Evolutionary conservation across 2,329 filamentous ascomycete genomes (phyloP).

Genomic region (Magnaporthiopsis rhizophila): DNA sequence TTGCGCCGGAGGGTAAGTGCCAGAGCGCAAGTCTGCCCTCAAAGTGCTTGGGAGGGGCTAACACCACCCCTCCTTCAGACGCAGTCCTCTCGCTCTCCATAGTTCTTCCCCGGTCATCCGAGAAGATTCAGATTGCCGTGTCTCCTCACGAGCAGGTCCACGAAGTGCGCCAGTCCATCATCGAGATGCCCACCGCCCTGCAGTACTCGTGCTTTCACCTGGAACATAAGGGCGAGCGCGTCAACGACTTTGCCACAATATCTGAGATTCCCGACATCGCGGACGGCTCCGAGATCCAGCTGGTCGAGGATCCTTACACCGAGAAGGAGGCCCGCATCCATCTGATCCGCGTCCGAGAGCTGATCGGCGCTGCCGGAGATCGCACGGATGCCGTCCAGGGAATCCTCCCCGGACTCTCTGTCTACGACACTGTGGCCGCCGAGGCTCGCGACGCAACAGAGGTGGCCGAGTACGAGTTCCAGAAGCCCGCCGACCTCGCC

Average conservation of each 20-base stretch:
- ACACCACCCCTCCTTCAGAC: slow-evolving; percentile 20
- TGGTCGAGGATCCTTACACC: slow-evolving; percentile 93
- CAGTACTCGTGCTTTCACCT: slow-evolving; percentile 99
- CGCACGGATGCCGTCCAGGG: slow-evolving; percentile 82
- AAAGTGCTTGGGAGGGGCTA: background rate
- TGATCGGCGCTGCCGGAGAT: slow-evolving; percentile 87
- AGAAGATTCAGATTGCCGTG: slow-evolving; percentile 81
- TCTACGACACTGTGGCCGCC: slow-evolving; percentile 70
- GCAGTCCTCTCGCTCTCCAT: slow-evolving; percentile 60
- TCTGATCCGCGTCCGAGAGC: slow-evolving; percentile 79
- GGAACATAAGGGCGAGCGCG: slow-evolving; percentile 76
- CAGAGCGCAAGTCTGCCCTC: background rate
- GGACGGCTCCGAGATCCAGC: slow-evolving; percentile 65
- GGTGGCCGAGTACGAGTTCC: slow-evolving; percentile 64
- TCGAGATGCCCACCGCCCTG: slow-evolving; percentile 86
- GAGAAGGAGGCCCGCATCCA: slow-evolving; percentile 98
- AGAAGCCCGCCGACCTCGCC: slow-evolving; percentile 57
- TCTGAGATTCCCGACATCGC: slow-evolving; percentile 78
- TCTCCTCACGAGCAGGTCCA: slow-evolving; percentile 93
- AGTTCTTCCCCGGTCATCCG: slow-evolving; percentile 70
- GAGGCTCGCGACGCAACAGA: slow-evolving; percentile 30
- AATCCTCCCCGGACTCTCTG: slow-evolving; percentile 72
- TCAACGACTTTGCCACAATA: slow-evolving; percentile 93
- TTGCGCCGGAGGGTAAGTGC: slow-evolving; percentile 22
- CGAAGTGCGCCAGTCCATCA: slow-evolving; percentile 92